Base-by-base conservation (phyloP, 768 basidiomycete species). In the Pleurotus tuoliensis region DNA sequence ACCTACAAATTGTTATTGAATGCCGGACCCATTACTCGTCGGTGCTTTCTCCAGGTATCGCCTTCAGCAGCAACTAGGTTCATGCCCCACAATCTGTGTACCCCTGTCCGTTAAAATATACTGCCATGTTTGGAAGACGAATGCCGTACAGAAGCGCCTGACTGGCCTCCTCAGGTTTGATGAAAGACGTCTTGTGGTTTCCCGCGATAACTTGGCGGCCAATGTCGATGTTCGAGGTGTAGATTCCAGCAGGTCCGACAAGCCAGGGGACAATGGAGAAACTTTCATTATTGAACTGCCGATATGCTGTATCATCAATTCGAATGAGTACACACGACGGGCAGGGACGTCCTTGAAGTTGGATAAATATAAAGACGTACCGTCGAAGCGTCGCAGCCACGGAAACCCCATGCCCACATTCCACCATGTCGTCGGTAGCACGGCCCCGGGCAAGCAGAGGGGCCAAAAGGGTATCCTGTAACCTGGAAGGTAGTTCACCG, bases 181-280 rank as follows among this genome's bases (percentile, higher is more conserved):
- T 53, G 47, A 76, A 80, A 47, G 62, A 70, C 0, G 69, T 68
- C 48, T 73, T 76, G 34, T 72, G 70, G 1, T 72, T 73, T 3
- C 77, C 78, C 1, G 61, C 65, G 5, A 67, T 63, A 15, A 80
- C 70, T 63, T 81, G 80, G 5, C 78, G 71, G 9, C 70, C 74
- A 4, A 81, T 73, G 41, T 81, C 77, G 18, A 82, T 57, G 56
- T 79, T 81, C 13, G 74, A 69, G 2, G 77, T 77, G 59, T 73
- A 77, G 20, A 80, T 63, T 0, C 63, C 63, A 1, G 77, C 67
- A 4, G 57, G 54, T 0, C 79, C 79, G 0, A 61, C 56, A 0
- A 81, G 20, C 49, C 73, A 75, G 0, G 77, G 69, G 0, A 78
- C 70, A 8, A 78, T 57, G 1, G 77, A 75, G 8, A 79, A 64